A percentile compares a stretch with the other conserved stretches of the same genome.
Evolutionary conservation across 2,329 filamentous ascomycete genomes (phyloP).

Genomic region (Penicillium sp.): DNA sequence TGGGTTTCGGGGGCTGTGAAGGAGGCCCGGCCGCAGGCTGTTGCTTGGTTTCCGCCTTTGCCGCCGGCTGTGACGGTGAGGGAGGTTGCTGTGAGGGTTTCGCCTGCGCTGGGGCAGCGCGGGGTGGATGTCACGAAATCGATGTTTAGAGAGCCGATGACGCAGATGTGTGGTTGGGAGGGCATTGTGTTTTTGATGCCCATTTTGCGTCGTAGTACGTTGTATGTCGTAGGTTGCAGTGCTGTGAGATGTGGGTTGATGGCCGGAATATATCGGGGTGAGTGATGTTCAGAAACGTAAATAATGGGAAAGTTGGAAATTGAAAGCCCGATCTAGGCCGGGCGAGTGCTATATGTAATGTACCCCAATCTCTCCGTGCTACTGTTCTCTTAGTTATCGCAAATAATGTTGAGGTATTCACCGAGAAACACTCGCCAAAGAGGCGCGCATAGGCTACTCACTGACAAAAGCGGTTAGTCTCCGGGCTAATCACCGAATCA

Average conservation of each 20-base stretch:
- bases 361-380: not conserved
- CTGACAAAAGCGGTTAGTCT: slow-evolving; percentile 10
- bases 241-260: not conserved
- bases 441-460: slow-evolving; percentile 15
- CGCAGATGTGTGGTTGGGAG: slow-evolving; percentile 60
- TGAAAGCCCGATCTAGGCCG: not conserved
- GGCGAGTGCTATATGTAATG: not conserved
- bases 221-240: not conserved
- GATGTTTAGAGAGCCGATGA: slow-evolving; percentile 88
- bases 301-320: not conserved
- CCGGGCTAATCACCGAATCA: not conserved
- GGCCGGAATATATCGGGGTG: not conserved
- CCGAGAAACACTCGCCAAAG: slow-evolving; percentile 5
- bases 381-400: not conserved
- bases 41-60: slow-evolving; percentile 34
- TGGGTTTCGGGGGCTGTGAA: slow-evolving; percentile 44
- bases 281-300: not conserved
- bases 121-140: slow-evolving; percentile 84
- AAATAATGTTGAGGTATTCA: not conserved
- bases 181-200: slow-evolving; percentile 12
- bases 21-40: slow-evolving; percentile 30
- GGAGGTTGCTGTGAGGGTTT: slow-evolving; percentile 77
- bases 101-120: slow-evolving; percentile 77
- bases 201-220: slow-evolving; percentile 17
- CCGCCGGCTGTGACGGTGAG: slow-evolving; percentile 67